Conservation (phyloP, 2,329 filamentous ascomycete genomes). For the Stachybotrys chartarum region DNA sequence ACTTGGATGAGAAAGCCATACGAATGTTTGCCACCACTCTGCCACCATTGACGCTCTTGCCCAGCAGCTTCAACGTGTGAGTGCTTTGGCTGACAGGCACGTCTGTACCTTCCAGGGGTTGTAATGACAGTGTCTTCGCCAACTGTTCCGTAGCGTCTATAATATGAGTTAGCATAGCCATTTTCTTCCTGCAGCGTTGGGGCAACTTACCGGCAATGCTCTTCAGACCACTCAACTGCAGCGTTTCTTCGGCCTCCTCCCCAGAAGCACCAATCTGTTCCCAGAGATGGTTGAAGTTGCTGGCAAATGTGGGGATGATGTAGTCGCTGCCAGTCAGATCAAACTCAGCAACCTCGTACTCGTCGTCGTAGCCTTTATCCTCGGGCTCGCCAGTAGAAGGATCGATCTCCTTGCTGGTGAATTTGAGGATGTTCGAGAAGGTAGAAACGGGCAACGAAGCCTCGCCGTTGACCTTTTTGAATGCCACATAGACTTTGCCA, state of each 20-base stretch:
- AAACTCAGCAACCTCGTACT: slow-evolving; percentile 93
- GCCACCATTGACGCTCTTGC: slow-evolving; percentile 88
- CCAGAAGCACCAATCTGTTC: slow-evolving; percentile 84
- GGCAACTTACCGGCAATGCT: slow-evolving; percentile 73
- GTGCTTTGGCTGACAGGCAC: slow-evolving; percentile 82
- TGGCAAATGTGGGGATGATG: slow-evolving; percentile 84
- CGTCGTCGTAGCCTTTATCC: slow-evolving; percentile 88
- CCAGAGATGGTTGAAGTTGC: slow-evolving; percentile 94
- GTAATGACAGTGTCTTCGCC: slow-evolving; percentile 76
- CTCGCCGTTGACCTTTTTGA: slow-evolving; percentile 75
- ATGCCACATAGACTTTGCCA: slow-evolving; percentile 90
- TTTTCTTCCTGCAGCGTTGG: not conserved
- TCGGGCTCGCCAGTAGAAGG: slow-evolving; percentile 90
- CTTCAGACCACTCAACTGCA: slow-evolving; percentile 82
- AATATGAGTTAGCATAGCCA: slow-evolving; percentile 12
- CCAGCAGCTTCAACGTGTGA: slow-evolving; percentile 91
- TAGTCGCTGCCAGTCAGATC: slow-evolving; percentile 91
- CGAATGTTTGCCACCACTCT: slow-evolving; percentile 79
- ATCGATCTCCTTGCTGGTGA: slow-evolving; percentile 97
- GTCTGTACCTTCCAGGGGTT: slow-evolving; percentile 90
- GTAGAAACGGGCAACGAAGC: slow-evolving; percentile 68
- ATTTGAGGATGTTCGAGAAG: slow-evolving; percentile 91
- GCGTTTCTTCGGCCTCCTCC: slow-evolving; percentile 84
- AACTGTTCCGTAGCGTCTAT: slow-evolving; percentile 89
- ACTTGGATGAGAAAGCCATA: slow-evolving; percentile 91